Conservation (phyloP, 305 asterid species). For the Solanum aculeatissimum region DNA sequence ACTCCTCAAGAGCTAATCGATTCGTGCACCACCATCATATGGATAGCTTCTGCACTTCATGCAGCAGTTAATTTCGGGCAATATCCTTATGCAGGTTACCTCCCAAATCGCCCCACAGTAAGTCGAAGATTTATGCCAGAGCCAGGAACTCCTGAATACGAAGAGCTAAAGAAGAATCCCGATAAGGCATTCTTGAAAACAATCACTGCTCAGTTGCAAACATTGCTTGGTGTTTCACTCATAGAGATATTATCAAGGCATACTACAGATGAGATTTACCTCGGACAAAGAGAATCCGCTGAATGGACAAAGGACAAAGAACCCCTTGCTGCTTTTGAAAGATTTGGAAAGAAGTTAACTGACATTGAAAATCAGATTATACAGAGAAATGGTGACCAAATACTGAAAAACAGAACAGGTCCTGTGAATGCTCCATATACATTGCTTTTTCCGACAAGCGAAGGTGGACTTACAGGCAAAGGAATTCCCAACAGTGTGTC, state of each 20-base stretch:
- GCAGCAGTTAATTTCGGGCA: slow-evolving; percentile 93
- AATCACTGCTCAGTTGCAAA: slow-evolving; percentile 78
- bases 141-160: slow-evolving; percentile 43
- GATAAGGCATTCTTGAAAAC: slow-evolving; percentile 61
- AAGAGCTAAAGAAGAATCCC: slow-evolving; percentile 16
- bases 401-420: neutral
- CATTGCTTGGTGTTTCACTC: slow-evolving; percentile 65
- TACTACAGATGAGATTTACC: slow-evolving; percentile 30
- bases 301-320: neutral
- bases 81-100: slow-evolving; percentile 82
- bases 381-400: slow-evolving; percentile 8
- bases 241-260: slow-evolving; percentile 78
- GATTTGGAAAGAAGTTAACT: neutral
- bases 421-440: slow-evolving; percentile 24
- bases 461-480: slow-evolving; percentile 55
- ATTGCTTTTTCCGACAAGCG: slow-evolving; percentile 41
- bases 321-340: neutral
- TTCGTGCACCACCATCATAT: slow-evolving; percentile 64
- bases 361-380: neutral
- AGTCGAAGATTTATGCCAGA: slow-evolving; percentile 86
- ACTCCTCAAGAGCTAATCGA: slow-evolving; percentile 38
- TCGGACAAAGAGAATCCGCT: neutral
- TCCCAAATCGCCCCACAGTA: slow-evolving; percentile 70
- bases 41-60: slow-evolving; percentile 95
- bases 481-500: slow-evolving; percentile 91